phyloP scores from a whole-genome alignment of 257 asterid genomes.

The Perilla frutescens region DNA sequence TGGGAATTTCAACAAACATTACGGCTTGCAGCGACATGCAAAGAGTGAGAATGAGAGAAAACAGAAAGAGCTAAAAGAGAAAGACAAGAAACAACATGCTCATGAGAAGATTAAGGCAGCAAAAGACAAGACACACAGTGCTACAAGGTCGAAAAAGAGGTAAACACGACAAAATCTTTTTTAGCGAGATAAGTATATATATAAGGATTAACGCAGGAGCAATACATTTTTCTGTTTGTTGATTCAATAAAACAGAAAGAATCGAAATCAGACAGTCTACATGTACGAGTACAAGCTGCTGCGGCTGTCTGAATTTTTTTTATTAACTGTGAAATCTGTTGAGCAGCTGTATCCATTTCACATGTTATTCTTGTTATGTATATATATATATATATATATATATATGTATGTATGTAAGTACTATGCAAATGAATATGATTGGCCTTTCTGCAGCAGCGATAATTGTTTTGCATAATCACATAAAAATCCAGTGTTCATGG shows the following conservation, averaged over 20 bases:
- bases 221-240: not conserved
- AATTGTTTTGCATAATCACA: too few relatives aligned
- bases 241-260: too few relatives aligned
- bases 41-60: constrained; percentile 40
- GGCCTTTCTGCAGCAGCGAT: too few relatives aligned
- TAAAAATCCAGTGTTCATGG: too few relatives aligned
- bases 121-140: constrained; percentile 49
- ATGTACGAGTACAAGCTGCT: too few relatives aligned
- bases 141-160: constrained; percentile 40
- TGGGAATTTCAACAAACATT: constrained; percentile 19
- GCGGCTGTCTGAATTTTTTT: too few relatives aligned
- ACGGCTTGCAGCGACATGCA: constrained; percentile 31
- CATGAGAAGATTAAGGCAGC: constrained; percentile 47
- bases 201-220: not conserved
- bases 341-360: too few relatives aligned
- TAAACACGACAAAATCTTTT: constrained; percentile 14
- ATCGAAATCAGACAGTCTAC: not conserved
- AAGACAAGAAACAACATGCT: constrained; percentile 36
- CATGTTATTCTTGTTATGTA: too few relatives aligned
- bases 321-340: too few relatives aligned
- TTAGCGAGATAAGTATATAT: not conserved
- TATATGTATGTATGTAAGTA: too few relatives aligned
- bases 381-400: too few relatives aligned
- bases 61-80: constrained; percentile 17
- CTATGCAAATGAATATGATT: too few relatives aligned